Percentiles rank a stretch among this genome's conserved stretches.
phyloP scores from a whole-genome alignment of 2,329 filamentous ascomycete species.

The Cercospora citrullina region DNA sequence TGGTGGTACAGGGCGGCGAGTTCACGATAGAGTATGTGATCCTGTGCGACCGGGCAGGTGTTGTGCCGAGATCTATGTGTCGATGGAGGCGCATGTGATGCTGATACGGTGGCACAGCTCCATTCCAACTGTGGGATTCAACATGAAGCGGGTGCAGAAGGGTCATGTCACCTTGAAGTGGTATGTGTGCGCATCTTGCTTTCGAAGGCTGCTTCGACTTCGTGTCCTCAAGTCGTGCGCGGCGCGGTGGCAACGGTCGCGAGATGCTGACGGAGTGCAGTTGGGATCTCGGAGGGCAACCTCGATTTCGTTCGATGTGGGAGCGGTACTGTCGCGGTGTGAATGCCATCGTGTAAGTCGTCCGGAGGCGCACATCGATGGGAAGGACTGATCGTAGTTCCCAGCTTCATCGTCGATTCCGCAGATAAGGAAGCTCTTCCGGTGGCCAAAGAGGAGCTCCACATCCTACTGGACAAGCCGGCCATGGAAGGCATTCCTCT shows the following conservation, averaged over 20 bases:
- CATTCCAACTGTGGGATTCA: slow-evolving; percentile 97
- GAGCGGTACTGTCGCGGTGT: slow-evolving; percentile 97
- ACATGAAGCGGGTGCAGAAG: slow-evolving; percentile 97
- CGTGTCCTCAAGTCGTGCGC: neutral
- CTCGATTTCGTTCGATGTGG: slow-evolving; percentile 98
- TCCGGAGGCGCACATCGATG: neutral
- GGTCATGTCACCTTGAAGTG: slow-evolving; percentile 98
- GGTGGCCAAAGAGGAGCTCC: slow-evolving; percentile 87
- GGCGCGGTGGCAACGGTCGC: neutral
- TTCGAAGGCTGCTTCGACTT: neutral
- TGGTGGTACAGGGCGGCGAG: slow-evolving; percentile 75
- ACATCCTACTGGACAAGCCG: slow-evolving; percentile 80
- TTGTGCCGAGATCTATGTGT: slow-evolving; percentile 24
- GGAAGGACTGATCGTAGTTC: slow-evolving; percentile 6
- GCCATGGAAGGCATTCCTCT: slow-evolving; percentile 87
- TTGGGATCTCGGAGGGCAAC: slow-evolving; percentile 97
- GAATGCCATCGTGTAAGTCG: slow-evolving; percentile 81
- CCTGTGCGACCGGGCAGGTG: slow-evolving; percentile 43
- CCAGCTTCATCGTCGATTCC: slow-evolving; percentile 91
- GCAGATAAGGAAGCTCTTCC: slow-evolving; percentile 79
- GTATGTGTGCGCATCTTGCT: slow-evolving; percentile 46
- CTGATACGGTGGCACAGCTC: slow-evolving; percentile 64
- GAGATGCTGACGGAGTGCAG: slow-evolving; percentile 44
- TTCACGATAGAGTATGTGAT: slow-evolving; percentile 87
- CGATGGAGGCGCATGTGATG: slow-evolving; percentile 16